Evolutionary conservation across 2,329 filamentous ascomycete genomes (phyloP), one percentile per base, ranked within the genome.

Genomic region (Fusarium virguliforme): DNA sequence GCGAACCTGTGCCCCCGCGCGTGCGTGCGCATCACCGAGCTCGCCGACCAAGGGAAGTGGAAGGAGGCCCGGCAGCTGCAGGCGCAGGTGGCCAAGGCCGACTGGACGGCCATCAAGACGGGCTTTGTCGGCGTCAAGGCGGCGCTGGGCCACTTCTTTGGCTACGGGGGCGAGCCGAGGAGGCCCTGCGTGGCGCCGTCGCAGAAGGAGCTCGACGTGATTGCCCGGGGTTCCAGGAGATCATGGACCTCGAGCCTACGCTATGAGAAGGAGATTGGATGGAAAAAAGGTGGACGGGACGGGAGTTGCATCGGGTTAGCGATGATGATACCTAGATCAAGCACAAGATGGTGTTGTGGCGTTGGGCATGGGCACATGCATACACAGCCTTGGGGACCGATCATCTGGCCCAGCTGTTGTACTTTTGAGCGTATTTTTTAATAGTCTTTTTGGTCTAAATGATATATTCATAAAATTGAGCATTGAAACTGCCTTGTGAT

Each of bases 81-180:
- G 70, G 79, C 80, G 8, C 70, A 82, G 72, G 75, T 87, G 65
- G 80, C 87, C 75, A 76, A 81, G 74, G 77, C 82, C 61, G 79
- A 85, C 79, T 81, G 87, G 83, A 67, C 81, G 46, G 83, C 83
- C 60, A 85, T 85, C 68, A 80, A 80, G 75, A 84, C 82, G n/a
- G 84, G 84, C 4, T 85, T 86, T 67, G 82, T 83, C 4, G 84
- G 84, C 34, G 83, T 85, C 64, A 86, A 86, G 78, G 82, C 82
- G 34, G 83, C 82, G 7, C 75, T 85, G 74, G 80, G 79, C 26
- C 77, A 80, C 66, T 83, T 82, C 71, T 74, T 79, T 46, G 79
- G 80, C 28, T 80, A 82, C 55, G 81, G 79, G 15, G 80, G 81
- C 26, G 79, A 79, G 70, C 83, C 83, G 13, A 69, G 83, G 62